Conservation (phyloP, 73 alveolate genomes). For the Paramecium primaurelia region DNA sequence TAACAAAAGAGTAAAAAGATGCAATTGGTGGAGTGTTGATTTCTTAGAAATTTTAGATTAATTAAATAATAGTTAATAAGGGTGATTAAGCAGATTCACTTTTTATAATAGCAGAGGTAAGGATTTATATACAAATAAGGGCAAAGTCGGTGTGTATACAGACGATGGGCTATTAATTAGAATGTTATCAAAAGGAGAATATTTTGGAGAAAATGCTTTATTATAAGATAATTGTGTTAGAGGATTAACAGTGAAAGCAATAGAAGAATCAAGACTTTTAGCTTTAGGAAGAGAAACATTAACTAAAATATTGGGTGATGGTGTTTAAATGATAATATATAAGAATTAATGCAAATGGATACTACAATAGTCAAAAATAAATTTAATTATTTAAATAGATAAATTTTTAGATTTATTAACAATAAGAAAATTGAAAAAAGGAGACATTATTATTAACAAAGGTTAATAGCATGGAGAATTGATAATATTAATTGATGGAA, state of each 20-base stretch:
- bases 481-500: slow-evolving; percentile 56
- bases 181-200: slow-evolving; percentile 22
- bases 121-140: slow-evolving; percentile 8
- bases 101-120: slow-evolving; percentile 49
- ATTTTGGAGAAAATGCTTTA: slow-evolving; percentile 57
- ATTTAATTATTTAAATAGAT: slow-evolving; percentile 41
- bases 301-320: slow-evolving; percentile 59
- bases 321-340: slow-evolving; percentile 55
- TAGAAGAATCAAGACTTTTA: slow-evolving; percentile 55
- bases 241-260: slow-evolving; percentile 55
- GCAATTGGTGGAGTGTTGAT: slow-evolving; percentile 57
- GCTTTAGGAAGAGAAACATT: slow-evolving; percentile 63
- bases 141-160: slow-evolving; percentile 48
- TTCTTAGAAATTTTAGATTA: background rate
- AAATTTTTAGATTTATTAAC: slow-evolving; percentile 45
- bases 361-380: slow-evolving; percentile 32
- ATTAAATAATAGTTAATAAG: slow-evolving; percentile 53
- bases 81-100: slow-evolving; percentile 53
- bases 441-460: slow-evolving; percentile 54
- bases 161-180: slow-evolving; percentile 47
- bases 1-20: slow-evolving; percentile 49
- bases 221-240: slow-evolving; percentile 23
- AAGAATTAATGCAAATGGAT: slow-evolving; percentile 64
- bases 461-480: slow-evolving; percentile 49
- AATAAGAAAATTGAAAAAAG: slow-evolving; percentile 47